A percentile compares a stretch with the other conserved stretches of the same genome.
Evolutionary conservation across 805 yeast genomes (phyloP).

Genomic region (Metschnikowia picachoensis): DNA sequence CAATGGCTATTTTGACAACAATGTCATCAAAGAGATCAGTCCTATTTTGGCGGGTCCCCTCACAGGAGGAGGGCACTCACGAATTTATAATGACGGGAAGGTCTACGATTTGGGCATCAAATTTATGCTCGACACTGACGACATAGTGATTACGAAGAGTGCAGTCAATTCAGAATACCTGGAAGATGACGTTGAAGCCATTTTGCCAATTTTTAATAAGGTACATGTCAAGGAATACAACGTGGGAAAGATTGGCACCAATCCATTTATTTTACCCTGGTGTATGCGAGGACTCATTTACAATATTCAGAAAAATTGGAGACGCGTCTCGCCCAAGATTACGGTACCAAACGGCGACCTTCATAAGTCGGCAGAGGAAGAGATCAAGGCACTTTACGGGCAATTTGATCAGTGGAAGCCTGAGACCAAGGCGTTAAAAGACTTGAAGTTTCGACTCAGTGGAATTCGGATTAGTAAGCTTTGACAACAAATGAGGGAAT

Average conservation of each 20-base stretch:
- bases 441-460: conserved; percentile 73
- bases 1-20: conserved; percentile 78
- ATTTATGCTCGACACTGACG: conserved; percentile 72
- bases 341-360: conserved; percentile 18
- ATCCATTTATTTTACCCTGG: conserved; percentile 92
- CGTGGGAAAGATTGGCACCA: conserved; percentile 62
- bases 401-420: conserved; percentile 89
- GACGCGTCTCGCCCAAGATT: conserved; percentile 34
- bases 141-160: conserved; percentile 40
- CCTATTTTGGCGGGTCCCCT: conserved; percentile 66
- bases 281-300: conserved; percentile 73
- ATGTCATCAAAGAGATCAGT: conserved; percentile 80
- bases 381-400: conserved; percentile 55
- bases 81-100: conserved; percentile 75
- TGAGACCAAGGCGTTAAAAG: conserved; percentile 73
- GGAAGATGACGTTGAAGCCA: conserved; percentile 8
- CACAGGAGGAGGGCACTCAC: conserved; percentile 95
- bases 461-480: conserved; percentile 45
- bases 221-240: conserved; percentile 47
- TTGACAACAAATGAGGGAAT: conserved; percentile 11
- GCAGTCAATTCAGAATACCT: neutral
- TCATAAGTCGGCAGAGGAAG: conserved; percentile 39
- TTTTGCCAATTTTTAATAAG: conserved; percentile 32
- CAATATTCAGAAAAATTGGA: conserved; percentile 51
- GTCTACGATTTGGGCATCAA: conserved; percentile 80